Evolutionary conservation across 352 stramenopile species (phyloP).

Genomic region (Phytopythium montanum): DNA sequence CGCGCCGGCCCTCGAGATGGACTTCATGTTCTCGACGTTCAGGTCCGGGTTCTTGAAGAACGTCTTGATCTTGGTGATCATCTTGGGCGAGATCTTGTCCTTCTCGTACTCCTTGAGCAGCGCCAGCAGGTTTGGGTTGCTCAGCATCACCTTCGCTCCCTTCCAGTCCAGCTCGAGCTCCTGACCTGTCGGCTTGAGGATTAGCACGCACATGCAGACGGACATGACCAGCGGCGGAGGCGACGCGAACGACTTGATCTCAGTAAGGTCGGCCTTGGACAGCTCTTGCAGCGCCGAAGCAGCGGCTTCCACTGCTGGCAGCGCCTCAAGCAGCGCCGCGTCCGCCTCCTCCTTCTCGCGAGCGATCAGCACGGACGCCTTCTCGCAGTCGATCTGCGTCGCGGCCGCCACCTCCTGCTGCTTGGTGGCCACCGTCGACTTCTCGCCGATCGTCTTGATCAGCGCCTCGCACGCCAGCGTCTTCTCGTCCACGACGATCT

Average conservation of each 20-base stretch:
- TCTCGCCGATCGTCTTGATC: constrained; percentile 95
- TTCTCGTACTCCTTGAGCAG: constrained; percentile 95
- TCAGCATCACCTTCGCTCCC: constrained; percentile 94
- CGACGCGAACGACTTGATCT: constrained; percentile 95
- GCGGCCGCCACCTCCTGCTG: constrained; percentile 88
- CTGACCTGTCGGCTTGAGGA: constrained; percentile 90
- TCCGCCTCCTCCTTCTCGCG: constrained; percentile 93
- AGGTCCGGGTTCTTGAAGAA: constrained; percentile 93
- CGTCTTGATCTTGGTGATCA: constrained; percentile 94
- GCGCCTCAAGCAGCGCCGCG: constrained; percentile 88
- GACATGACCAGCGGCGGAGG: constrained; percentile 92
- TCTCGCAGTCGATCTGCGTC: constrained; percentile 90
- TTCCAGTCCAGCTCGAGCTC: constrained; percentile 92
- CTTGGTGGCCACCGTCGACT: constrained; percentile 89
- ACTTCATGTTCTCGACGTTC: constrained; percentile 95
- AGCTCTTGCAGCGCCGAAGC: constrained; percentile 91
- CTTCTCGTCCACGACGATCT: constrained; percentile 95
- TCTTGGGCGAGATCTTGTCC: constrained; percentile 94
- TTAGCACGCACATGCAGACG: constrained; percentile 91
- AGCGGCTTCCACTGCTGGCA: constrained; percentile 93
- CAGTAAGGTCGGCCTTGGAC: constrained; percentile 93
- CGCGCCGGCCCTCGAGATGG: constrained; percentile 88
- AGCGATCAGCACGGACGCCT: constrained; percentile 89
- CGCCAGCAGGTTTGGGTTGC: constrained; percentile 88
- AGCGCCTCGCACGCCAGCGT: constrained; percentile 89